Base-by-base conservation (phyloP, 1,139 yeast genomes). In the Yamadazyma diddensiae region DNA sequence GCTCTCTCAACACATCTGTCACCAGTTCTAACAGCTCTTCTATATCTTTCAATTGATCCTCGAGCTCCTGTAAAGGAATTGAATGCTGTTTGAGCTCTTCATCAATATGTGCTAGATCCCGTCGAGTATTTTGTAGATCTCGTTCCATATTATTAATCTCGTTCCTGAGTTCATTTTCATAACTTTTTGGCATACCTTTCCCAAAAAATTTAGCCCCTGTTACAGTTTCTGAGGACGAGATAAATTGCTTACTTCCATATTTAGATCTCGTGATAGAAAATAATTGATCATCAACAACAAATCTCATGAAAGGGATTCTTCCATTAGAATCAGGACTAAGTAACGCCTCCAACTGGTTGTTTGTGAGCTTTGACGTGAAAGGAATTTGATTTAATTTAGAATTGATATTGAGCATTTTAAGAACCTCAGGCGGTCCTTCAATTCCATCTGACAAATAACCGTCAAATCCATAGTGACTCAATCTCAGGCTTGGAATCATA, bases 381-480 rank as follows among this genome's bases (percentile, higher is more conserved):
- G 97, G 96, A 22, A 85, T 75, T 29, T 62, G 57, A 41, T 84
- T 77, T 16, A 88, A 57, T 27, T 64, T 66, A 10, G 75, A 63
- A 19, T 70, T 69, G 39, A 75, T 80, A 45, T 83, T 79, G 29
- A 92, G 65, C 87, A 85, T 86, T 34, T 72, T 68, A 29, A 87
- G 52, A 1, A 92, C 95, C n/a, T 75, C 73, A 7, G 57, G 52
- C 1, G 96, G 95, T 0, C 96, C 98, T 1, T 62, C 59, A 2
- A 92, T 50, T 40, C 77, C 77, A 47, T 92, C 97, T 1, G 77
- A 59, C 22, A 88, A 49, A 47, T 75, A 85, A 0, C 95, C 94
- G 39, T 85, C 95, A 54, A 92, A 86, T 0, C 96, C 96, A 17
- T 61, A 54, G 1, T 44, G 28, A 21, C 44, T 21, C 4, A 88